These are phyloP conservation scores for Penicillium coffeae DNA, from an alignment of 495 filamentous ascomycete genomes.

Conservation along the genomic window DNA sequence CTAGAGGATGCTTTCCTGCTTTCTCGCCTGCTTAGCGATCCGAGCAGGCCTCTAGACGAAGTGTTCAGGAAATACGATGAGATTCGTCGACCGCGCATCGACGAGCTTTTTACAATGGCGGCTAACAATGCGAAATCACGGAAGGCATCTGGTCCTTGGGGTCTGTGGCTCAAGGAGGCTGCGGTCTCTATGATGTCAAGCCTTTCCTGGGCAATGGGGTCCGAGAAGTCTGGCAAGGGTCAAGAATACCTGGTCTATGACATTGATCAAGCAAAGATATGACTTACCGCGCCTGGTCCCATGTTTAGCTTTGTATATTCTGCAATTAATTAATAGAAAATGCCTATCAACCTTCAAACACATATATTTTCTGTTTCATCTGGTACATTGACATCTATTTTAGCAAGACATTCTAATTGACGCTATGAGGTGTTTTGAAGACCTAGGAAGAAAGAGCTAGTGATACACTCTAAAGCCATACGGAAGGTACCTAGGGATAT, in stretches of 20 bases:
- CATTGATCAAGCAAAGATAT: constrained; percentile 21
- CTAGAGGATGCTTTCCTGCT: constrained; percentile 43
- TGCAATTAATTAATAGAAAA: not conserved
- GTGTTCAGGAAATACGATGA: constrained; percentile 21
- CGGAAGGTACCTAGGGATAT: no score
- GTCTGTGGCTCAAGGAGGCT: constrained; percentile 27
- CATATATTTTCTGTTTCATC: no score
- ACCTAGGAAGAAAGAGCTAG: no score
- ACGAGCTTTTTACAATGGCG: constrained; percentile 20
- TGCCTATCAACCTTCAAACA: no score
- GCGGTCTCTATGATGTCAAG: constrained; percentile 10
- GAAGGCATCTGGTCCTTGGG: constrained; percentile 18
- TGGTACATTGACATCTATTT: no score
- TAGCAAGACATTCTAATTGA: no score
- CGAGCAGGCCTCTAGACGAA: constrained; percentile 11
- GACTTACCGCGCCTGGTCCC: not conserved
- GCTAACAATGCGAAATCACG: constrained; percentile 18
- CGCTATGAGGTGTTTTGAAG: no score
- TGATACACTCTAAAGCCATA: no score
- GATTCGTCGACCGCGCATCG: constrained; percentile 29
- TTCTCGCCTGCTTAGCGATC: constrained; percentile 29
- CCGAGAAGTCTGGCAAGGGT: constrained; percentile 19
- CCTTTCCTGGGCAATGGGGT: constrained; percentile 13
- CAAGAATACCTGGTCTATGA: constrained; percentile 30
- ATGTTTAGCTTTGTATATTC: not conserved